These are phyloP conservation scores for Picochlorum sp. DNA, from an alignment of 139 green algal species.

Conservation along the genomic window DNA sequence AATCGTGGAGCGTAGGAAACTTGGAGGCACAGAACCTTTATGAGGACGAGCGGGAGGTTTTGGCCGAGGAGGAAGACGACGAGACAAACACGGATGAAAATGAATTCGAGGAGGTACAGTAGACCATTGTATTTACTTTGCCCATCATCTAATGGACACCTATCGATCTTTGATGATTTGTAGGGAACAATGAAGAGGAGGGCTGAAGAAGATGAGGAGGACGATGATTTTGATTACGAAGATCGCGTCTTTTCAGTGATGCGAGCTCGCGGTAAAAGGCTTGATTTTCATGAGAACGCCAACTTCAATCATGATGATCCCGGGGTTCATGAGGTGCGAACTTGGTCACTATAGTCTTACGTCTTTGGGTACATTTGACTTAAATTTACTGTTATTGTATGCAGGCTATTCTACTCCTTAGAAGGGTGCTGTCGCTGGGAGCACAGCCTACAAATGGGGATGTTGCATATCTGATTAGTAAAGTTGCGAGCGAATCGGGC, in stretches of 20 bases:
- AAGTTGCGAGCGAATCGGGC: neutral
- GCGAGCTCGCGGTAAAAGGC: neutral
- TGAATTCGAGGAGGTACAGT: neutral
- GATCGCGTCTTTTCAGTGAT: conserved; percentile 2
- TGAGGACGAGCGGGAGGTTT: conserved; percentile 5
- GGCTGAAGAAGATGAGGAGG: conserved; percentile 3
- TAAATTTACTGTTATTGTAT: neutral
- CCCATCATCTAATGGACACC: neutral
- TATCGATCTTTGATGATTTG: neutral
- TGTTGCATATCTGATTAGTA: neutral
- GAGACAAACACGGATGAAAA: neutral
- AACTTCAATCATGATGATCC: neutral
- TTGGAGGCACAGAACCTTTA: neutral
- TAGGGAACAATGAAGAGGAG: neutral
- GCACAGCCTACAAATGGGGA: neutral
- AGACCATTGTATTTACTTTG: too few species aligned
- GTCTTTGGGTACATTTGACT: too few species aligned
- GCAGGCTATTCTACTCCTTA: conserved; percentile 5
- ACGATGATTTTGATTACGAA: conserved; percentile 6
- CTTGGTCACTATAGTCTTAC: neutral
- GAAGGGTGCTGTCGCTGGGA: conserved; percentile 3
- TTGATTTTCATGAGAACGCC: conserved; percentile 2
- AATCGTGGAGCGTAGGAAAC: conserved; percentile 1
- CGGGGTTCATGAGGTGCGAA: neutral
- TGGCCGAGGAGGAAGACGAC: conserved; percentile 3